phyloP scores from a whole-genome alignment of 2,329 filamentous ascomycete species.

The Conoideocrella luteorostrata region DNA sequence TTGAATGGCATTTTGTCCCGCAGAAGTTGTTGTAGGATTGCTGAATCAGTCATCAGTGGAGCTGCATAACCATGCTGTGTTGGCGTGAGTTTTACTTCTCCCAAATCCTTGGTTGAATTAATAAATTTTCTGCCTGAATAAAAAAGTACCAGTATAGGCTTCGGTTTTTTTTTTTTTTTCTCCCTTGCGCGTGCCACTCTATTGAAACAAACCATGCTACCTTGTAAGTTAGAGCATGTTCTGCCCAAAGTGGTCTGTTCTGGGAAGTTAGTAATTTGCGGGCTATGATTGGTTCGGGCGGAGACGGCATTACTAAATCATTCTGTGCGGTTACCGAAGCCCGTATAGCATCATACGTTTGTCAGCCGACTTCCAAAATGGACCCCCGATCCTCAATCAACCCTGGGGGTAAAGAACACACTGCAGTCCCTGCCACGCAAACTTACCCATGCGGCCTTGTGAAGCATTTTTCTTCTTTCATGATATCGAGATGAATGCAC shows the following conservation, averaged over 20 bases:
- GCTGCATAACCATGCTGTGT: too few relatives aligned
- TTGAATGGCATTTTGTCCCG: too few relatives aligned
- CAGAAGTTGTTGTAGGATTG: too few relatives aligned
- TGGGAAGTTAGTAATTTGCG: conserved; percentile 8
- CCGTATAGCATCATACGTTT: conserved; percentile 2
- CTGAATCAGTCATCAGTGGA: too few relatives aligned
- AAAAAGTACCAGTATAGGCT: too few relatives aligned
- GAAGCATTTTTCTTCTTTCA: conserved; percentile 10
- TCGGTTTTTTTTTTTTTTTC: too few relatives aligned
- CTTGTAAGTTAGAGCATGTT: too few relatives aligned
- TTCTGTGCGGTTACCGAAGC: conserved; percentile 11
- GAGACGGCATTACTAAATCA: conserved; percentile 10
- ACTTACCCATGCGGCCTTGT: not conserved
- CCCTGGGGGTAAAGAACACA: not conserved
- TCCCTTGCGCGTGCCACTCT: too few relatives aligned
- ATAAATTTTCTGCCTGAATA: too few relatives aligned
- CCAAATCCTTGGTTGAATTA: too few relatives aligned
- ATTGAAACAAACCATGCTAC: too few relatives aligned
- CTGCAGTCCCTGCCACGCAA: not conserved
- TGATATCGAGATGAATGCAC: conserved; percentile 36
- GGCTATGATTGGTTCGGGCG: conserved; percentile 16
- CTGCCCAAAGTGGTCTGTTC: not conserved
- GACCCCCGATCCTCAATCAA: conserved; percentile 5
- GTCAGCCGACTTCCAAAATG: conserved; percentile 2
- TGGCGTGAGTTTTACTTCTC: too few relatives aligned